phyloP scores from a whole-genome alignment of 2,329 filamentous ascomycete genomes.

The Apiospora malaysiana region DNA sequence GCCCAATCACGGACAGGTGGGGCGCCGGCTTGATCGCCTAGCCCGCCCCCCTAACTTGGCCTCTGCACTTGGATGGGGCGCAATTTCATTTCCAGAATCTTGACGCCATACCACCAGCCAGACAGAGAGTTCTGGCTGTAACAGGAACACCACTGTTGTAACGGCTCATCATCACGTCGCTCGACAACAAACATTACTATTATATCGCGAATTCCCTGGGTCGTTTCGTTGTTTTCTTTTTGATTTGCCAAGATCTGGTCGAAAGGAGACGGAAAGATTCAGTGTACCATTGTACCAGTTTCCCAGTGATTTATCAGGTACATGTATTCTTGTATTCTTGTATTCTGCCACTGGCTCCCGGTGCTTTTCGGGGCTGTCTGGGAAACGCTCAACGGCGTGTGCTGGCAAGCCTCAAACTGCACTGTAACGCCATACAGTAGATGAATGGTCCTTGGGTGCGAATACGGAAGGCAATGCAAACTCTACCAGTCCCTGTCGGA shows the following conservation, averaged over 20 bases:
- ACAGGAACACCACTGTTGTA: not conserved
- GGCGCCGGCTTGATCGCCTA: conserved; percentile 10
- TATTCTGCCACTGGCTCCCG: not conserved
- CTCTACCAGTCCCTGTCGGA: not conserved
- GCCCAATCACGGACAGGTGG: not conserved
- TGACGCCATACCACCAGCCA: not conserved
- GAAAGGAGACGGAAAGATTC: not conserved
- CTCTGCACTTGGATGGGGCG: conserved; percentile 5
- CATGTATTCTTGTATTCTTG: no score
- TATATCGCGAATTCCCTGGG: not conserved
- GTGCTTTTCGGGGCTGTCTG: not conserved
- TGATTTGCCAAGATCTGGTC: not conserved
- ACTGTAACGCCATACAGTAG: not conserved
- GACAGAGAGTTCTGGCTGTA: not conserved
- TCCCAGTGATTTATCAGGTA: not conserved
- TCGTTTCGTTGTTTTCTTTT: not conserved
- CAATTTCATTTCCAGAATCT: conserved; percentile 11
- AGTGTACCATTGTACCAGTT: no score
- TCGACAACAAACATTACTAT: not conserved
- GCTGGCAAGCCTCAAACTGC: conserved; percentile 9
- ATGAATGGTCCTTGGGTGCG: not conserved
- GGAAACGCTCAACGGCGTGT: not conserved
- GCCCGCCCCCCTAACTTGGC: not conserved
- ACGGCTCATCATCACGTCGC: not conserved
- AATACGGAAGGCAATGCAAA: not conserved